These are phyloP conservation scores for Corymbia citriodora DNA, from an alignment of 441 rosid species.

Conservation along the genomic window DNA sequence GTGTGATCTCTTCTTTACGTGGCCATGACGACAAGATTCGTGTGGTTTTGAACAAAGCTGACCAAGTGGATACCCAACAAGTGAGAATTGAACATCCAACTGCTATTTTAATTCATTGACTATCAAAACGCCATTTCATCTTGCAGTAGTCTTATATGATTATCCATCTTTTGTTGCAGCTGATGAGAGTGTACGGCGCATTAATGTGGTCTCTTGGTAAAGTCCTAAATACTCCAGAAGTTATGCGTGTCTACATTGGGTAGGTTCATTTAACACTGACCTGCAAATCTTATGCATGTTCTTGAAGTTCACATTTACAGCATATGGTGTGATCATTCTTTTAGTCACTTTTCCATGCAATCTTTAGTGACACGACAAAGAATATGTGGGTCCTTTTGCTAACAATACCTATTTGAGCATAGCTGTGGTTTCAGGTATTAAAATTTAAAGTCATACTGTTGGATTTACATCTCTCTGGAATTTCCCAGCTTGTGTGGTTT, in stretches of 20 bases:
- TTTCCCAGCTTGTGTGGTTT: neutral
- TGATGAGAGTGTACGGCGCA: conserved; percentile 99
- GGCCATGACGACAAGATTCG: conserved; percentile 98
- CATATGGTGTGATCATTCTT: neutral
- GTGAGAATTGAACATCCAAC: conserved; percentile 24
- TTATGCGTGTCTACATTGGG: conserved; percentile 93
- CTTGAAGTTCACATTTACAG: neutral
- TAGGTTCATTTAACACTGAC: conserved; percentile 18
- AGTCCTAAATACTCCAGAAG: conserved; percentile 95
- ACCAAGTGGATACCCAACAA: conserved; percentile 92
- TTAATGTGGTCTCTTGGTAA: conserved; percentile 99
- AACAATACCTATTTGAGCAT: neutral
- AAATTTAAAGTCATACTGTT: neutral
- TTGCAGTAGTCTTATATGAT: neutral
- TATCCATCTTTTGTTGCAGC: conserved; percentile 28
- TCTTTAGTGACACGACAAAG: neutral
- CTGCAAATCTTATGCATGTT: neutral
- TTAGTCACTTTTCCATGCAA: neutral
- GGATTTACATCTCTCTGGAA: neutral
- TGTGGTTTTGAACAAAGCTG: conserved; percentile 93
- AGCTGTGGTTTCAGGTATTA: neutral
- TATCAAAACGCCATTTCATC: neutral
- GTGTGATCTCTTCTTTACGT: conserved; percentile 83
- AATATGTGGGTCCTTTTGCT: neutral
- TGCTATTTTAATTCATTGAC: neutral